phyloP scores from a whole-genome alignment of 768 basidiomycete species.

The Pleurotus ostreatus region DNA sequence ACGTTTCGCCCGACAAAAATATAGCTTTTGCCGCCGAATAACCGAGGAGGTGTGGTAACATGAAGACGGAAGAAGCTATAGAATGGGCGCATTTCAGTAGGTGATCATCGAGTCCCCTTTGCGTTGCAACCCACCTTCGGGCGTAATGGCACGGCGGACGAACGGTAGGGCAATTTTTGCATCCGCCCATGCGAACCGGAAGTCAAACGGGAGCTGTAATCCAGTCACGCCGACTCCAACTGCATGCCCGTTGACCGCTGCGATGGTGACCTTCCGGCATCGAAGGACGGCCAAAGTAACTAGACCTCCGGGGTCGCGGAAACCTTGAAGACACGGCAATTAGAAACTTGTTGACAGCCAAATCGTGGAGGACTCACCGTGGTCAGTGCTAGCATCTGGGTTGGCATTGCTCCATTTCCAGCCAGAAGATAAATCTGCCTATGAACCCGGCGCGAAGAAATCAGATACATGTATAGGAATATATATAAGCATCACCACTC shows the following conservation, averaged over 20 bases:
- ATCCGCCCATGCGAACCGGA: conserved; percentile 48
- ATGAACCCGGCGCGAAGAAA: not conserved
- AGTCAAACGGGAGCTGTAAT: conserved; percentile 47
- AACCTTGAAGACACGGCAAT: conserved; percentile 39
- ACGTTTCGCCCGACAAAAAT: conserved; percentile 43
- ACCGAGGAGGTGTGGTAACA: conserved; percentile 53
- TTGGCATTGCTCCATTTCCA: conserved; percentile 42
- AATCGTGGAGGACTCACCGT: conserved; percentile 27
- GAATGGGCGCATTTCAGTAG: not conserved
- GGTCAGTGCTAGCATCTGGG: conserved; percentile 41
- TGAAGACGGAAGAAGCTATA: conserved; percentile 37
- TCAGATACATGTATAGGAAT: not conserved
- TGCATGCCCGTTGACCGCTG: conserved; percentile 48
- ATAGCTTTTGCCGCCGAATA: conserved; percentile 47
- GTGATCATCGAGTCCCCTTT: not conserved
- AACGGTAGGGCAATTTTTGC: conserved; percentile 48
- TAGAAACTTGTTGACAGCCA: not conserved
- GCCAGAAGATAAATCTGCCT: conserved; percentile 49
- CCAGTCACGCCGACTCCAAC: conserved; percentile 48
- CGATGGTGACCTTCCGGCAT: conserved; percentile 53
- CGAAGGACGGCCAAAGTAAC: conserved; percentile 43
- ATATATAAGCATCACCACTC: conserved; percentile 11
- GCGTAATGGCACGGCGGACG: conserved; percentile 42
- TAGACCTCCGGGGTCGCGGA: conserved; percentile 46
- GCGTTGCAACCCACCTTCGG: conserved; percentile 36